phyloP scores from a whole-genome alignment of 2,329 filamentous ascomycete species.

The Chalara sp. region DNA sequence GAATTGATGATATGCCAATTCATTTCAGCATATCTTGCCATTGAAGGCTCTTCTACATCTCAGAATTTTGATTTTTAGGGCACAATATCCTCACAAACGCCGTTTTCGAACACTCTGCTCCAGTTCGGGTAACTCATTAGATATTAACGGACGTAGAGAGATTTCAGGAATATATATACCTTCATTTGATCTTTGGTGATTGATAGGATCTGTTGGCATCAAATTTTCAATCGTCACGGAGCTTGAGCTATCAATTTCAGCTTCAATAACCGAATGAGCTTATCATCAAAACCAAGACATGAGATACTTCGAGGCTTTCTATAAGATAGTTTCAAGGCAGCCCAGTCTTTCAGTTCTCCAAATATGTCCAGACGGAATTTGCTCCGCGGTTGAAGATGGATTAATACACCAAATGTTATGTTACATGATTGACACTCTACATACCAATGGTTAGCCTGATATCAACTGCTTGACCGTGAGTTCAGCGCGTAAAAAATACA shows the following conservation, averaged over 20 bases:
- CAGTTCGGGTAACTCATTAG: conserved; percentile 71
- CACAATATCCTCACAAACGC: conserved; percentile 46
- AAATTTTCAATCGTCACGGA: too few relatives aligned
- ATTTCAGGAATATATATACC: conserved; percentile 11
- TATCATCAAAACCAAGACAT: too few relatives aligned
- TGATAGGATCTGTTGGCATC: conserved; percentile 10
- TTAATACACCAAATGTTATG: neutral
- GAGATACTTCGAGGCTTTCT: too few relatives aligned
- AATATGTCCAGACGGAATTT: too few relatives aligned
- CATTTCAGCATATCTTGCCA: conserved; percentile 82
- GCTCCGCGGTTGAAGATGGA: too few relatives aligned
- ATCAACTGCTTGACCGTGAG: conserved; percentile 18
- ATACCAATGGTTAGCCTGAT: conserved; percentile 29
- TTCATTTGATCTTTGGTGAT: conserved; percentile 31
- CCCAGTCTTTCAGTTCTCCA: too few relatives aligned
- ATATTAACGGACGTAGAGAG: conserved; percentile 9
- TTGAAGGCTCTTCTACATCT: conserved; percentile 40
- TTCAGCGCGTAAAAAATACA: conserved; percentile 13
- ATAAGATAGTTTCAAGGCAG: too few relatives aligned
- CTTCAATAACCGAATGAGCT: too few relatives aligned
- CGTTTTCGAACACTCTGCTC: conserved; percentile 80
- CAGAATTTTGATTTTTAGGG: conserved; percentile 3
- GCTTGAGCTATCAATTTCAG: too few relatives aligned
- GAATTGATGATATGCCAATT: too few relatives aligned
- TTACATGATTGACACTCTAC: neutral